Conservation (phyloP, 106 monocot genomes). For the Dendrobium chrysotoxum region DNA sequence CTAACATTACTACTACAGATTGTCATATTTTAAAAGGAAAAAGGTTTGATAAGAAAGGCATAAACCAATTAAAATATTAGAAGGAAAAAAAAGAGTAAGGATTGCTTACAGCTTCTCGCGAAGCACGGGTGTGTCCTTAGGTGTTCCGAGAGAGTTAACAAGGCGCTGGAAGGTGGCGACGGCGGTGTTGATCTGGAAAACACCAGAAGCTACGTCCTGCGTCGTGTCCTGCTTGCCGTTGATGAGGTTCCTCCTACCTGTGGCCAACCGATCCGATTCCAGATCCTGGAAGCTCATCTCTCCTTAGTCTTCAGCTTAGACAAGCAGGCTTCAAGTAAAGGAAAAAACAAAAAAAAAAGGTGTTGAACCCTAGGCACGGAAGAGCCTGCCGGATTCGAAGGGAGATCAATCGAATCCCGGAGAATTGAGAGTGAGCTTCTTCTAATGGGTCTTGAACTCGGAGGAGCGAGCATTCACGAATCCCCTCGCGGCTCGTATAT, state of each 20-base stretch:
- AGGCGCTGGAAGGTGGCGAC: conserved; percentile 67
- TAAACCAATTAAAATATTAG: background rate
- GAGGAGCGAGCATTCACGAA: no score
- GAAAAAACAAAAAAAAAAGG: background rate
- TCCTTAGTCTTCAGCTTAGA: background rate
- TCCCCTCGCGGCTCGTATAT: no score
- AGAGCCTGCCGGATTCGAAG: background rate
- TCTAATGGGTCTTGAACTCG: no score
- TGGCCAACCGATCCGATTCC: conserved; percentile 41
- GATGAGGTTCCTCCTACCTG: conserved; percentile 15
- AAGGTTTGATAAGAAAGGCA: background rate
- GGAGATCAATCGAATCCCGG: background rate
- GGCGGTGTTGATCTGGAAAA: conserved; percentile 82
- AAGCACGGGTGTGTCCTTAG: conserved; percentile 80
- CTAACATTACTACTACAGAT: background rate
- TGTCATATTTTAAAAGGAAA: background rate
- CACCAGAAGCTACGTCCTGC: conserved; percentile 57
- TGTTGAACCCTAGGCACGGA: background rate
- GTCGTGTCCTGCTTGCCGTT: conserved; percentile 41
- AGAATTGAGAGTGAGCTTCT: no score
- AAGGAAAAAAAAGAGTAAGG: background rate
- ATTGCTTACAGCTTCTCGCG: conserved; percentile 69
- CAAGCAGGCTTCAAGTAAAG: background rate
- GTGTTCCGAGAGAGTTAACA: conserved; percentile 79
- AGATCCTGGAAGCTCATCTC: conserved; percentile 87